Evolutionary conservation across 2,329 filamentous ascomycete genomes (phyloP).

Genomic region (Monilinia aucupariae): DNA sequence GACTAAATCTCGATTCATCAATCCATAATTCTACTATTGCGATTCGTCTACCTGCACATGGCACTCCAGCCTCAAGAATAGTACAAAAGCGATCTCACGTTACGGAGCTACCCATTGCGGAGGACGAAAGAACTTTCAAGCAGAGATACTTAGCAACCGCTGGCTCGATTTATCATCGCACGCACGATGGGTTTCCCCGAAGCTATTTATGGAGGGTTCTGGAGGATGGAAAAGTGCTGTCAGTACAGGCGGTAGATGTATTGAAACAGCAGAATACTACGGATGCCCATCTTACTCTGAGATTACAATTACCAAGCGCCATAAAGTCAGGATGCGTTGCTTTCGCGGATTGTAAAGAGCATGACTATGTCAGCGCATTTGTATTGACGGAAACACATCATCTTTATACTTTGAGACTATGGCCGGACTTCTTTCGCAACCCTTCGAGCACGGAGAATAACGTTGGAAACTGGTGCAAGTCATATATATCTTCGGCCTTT

Average conservation of each 20-base stretch:
- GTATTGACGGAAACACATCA: constrained; percentile 73
- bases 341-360: constrained; percentile 72
- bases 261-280: constrained; percentile 59
- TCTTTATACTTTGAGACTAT: constrained; percentile 77
- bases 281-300: constrained; percentile 70
- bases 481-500: constrained; percentile 67
- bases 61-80: constrained; percentile 32
- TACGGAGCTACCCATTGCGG: constrained; percentile 40
- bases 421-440: constrained; percentile 74
- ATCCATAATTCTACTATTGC: constrained; percentile 64
- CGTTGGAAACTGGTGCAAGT: constrained; percentile 70
- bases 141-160: constrained; percentile 68
- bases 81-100: constrained; percentile 40
- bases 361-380: constrained; percentile 73
- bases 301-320: constrained; percentile 68
- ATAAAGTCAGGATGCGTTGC: constrained; percentile 76
- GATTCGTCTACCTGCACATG: constrained; percentile 58
- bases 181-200: constrained; percentile 68
- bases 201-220: constrained; percentile 89
- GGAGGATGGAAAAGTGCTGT: constrained; percentile 72
- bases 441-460: constrained; percentile 64
- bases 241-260: constrained; percentile 77
- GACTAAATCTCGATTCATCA: constrained; percentile 72
- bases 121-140: constrained; percentile 71
- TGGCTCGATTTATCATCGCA: constrained; percentile 79